phyloP scores from a whole-genome alignment of 305 asterid genomes.

The Rubia tinctorum region DNA sequence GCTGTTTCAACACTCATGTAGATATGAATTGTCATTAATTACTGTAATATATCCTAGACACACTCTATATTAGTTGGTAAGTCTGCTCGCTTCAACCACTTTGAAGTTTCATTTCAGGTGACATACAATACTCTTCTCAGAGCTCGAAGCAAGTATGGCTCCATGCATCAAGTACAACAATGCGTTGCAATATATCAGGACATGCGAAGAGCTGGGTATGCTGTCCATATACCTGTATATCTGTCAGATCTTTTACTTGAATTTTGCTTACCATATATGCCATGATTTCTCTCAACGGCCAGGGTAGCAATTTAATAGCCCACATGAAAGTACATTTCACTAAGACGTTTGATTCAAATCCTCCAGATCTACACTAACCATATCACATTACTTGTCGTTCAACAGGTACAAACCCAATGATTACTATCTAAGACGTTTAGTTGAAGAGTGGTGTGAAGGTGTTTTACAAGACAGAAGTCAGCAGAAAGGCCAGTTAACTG shows the following conservation, averaged over 20 bases:
- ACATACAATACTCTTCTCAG: constrained; percentile 87
- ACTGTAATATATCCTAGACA: background rate
- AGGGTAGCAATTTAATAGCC: background rate
- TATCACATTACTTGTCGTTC: constrained; percentile 7
- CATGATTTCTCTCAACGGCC: background rate
- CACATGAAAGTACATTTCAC: background rate
- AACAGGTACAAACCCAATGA: constrained; percentile 87
- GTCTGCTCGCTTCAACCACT: constrained; percentile 9
- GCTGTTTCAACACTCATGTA: background rate
- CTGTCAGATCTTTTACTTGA: background rate
- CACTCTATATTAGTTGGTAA: background rate
- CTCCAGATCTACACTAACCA: background rate
- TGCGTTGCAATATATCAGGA: constrained; percentile 84
- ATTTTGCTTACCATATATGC: background rate
- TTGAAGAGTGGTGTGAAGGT: constrained; percentile 99
- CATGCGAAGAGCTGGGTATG: constrained; percentile 96
- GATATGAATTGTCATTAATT: background rate
- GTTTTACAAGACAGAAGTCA: constrained; percentile 52
- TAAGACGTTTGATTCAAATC: background rate
- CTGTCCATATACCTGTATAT: background rate
- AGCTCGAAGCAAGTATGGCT: constrained; percentile 78
- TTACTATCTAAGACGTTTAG: constrained; percentile 79
- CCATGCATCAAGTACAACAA: constrained; percentile 80
- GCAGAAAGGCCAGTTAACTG: constrained; percentile 30
- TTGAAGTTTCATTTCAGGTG: constrained; percentile 50